These are phyloP conservation scores for Baorangia bicolor DNA, from an alignment of 768 basidiomycete genomes.

Conservation along the genomic window DNA sequence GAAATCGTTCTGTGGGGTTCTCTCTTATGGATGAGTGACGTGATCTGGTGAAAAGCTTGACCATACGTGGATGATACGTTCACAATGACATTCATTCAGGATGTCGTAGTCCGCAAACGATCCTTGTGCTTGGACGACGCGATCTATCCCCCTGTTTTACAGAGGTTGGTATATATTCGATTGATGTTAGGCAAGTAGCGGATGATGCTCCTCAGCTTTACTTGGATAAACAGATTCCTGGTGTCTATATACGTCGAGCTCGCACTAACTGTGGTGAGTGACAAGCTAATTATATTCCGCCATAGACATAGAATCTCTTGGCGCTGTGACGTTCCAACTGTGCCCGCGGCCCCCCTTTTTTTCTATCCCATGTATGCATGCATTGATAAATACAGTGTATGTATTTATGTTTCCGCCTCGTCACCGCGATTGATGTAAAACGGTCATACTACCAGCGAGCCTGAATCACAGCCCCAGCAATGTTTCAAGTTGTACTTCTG, in stretches of 20 bases:
- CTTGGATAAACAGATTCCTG: neutral
- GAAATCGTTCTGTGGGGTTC: neutral
- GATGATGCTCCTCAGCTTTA: neutral
- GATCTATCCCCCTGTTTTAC: neutral
- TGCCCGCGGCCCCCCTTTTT: neutral
- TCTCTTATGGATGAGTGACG: neutral
- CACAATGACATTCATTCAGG: neutral
- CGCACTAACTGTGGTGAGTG: neutral
- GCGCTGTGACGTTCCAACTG: neutral
- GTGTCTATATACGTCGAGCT: no score
- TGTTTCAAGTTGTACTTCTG: neutral
- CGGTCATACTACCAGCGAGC: neutral
- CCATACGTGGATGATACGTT: neutral
- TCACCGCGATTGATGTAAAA: neutral
- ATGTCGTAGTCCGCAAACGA: neutral
- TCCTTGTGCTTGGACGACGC: neutral
- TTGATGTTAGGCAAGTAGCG: neutral
- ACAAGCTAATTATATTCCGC: neutral
- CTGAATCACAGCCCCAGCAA: neutral
- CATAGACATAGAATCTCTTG: neutral
- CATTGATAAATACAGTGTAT: neutral
- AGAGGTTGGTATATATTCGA: neutral
- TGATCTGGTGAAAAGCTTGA: neutral
- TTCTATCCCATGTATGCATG: neutral
- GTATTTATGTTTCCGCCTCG: neutral